Percentiles rank a stretch among this genome's conserved stretches.
phyloP scores from a whole-genome alignment of 768 basidiomycete genomes.

The Pleurotus citrinopileatus region DNA sequence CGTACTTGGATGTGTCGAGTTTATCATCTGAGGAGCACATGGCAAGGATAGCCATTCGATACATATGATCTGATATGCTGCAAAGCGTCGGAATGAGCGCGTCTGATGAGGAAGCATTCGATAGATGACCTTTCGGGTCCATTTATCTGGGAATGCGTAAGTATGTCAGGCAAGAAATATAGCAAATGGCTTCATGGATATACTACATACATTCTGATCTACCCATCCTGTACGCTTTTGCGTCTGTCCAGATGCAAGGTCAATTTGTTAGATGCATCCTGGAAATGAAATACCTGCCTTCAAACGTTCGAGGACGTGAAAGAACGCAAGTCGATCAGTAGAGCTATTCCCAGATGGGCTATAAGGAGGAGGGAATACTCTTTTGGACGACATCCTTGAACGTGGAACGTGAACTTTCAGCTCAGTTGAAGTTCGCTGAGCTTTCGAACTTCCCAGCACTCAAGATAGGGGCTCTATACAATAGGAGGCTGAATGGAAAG shows the following conservation, averaged over 20 bases:
- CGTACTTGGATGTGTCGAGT: conserved; percentile 73
- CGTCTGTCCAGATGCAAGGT: conserved; percentile 48
- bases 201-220: conserved; percentile 60
- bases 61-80: conserved; percentile 97
- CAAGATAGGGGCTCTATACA: neutral
- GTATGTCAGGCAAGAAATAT: conserved; percentile 4
- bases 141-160: conserved; percentile 77
- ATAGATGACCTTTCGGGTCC: conserved; percentile 86
- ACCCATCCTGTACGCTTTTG: conserved; percentile 97
- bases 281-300: conserved; percentile 52
- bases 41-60: conserved; percentile 92
- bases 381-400: conserved; percentile 18
- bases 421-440: neutral
- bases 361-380: conserved; percentile 63
- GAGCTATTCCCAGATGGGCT: conserved; percentile 46
- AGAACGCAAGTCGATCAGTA: conserved; percentile 79
- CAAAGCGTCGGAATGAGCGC: neutral
- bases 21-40: conserved; percentile 79
- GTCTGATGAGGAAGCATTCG: too few species aligned
- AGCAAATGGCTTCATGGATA: neutral
- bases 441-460: neutral
- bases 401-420: too few species aligned
- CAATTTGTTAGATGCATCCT: neutral
- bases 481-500: too few species aligned
- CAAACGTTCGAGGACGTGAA: conserved; percentile 84